Base-by-base conservation (phyloP, 2,329 filamentous ascomycete species). In the Aspergillus ochraceoroseus region DNA sequence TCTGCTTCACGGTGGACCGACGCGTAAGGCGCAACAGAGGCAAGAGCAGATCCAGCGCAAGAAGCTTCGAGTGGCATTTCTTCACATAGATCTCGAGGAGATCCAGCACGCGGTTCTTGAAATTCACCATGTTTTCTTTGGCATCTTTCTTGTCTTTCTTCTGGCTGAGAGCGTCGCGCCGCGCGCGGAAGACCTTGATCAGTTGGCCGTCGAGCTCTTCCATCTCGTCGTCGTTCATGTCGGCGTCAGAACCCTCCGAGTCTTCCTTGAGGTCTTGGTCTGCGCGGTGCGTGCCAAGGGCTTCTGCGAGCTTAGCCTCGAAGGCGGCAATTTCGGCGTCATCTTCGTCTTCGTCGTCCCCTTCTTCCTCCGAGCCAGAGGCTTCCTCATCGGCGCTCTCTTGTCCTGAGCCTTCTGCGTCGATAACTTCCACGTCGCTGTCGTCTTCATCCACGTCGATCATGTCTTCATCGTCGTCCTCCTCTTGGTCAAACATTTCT, bases 191-290 rank as follows among this genome's bases (percentile, higher is more conserved):
- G 47, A 95, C 87, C 48, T 86, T 85, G 35, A 82, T 79, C 3
- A 98, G 78, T 58, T 90, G 83, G 7, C 77, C 77, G 56, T 96
- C 90, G 11, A 96, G 72, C 3, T 82, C 82, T 67, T 95, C 82
- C 92, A 96, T 96, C 60, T 95, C 84, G 12, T 90, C 88, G 66
- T 96, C 90, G 46, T 87, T 84, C 88, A 98, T 95, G 64, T 95
- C 87, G 2, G 77, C 80, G 45, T 77, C 77, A 8, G 72, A 73
- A 7, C 76, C 76, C 19, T 79, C 79, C 1, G 75, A 74, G 1
- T 74, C 70, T 11, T 65, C 67, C 46, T 80, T 76, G 38, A 62
- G 48, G 41, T 80, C 76, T 58, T 83, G 77, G 14, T 73, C 68
- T 14, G 68, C 65, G 13, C 66, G 66, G 32, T 83, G 82, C 38